Conservation (phyloP, 805 yeast species). For the Komagataella phaffii region DNA sequence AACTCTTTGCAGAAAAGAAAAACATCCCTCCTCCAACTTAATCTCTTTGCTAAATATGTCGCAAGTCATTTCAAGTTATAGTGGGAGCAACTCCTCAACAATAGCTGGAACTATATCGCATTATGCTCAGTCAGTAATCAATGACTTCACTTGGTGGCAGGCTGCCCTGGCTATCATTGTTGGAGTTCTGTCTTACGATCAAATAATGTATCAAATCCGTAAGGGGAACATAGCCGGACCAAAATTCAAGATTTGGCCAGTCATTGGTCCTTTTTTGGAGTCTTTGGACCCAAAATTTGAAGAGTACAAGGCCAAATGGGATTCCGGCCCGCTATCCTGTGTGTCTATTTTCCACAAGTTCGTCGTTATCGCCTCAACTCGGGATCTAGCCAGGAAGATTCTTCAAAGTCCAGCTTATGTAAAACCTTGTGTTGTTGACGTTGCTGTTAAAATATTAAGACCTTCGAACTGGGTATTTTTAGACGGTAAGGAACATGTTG, state of each 20-base stretch:
- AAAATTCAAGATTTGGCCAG: slow-evolving; percentile 75
- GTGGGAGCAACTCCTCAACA: not conserved
- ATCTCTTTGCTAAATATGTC: not conserved
- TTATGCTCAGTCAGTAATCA: not conserved
- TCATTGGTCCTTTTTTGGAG: slow-evolving; percentile 93
- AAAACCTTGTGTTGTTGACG: slow-evolving; percentile 97
- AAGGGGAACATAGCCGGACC: slow-evolving; percentile 94
- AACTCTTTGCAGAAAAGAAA: not conserved
- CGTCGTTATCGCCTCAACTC: slow-evolving; percentile 82
- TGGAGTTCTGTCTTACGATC: slow-evolving; percentile 49
- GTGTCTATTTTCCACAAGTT: slow-evolving; percentile 97
- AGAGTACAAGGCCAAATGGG: slow-evolving; percentile 89
- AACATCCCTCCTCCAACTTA: not conserved
- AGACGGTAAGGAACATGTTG: slow-evolving; percentile 92
- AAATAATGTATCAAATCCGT: slow-evolving; percentile 59
- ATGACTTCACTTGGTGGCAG: slow-evolving; percentile 38
- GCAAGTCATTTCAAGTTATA: not conserved
- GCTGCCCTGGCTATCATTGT: slow-evolving; percentile 31
- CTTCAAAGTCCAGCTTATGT: slow-evolving; percentile 77
- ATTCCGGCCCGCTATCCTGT: slow-evolving; percentile 86
- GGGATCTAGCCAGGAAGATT: slow-evolving; percentile 82
- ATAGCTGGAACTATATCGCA: not conserved
- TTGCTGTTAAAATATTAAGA: slow-evolving; percentile 84
- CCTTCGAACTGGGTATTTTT: slow-evolving; percentile 97
- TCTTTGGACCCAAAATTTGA: slow-evolving; percentile 92